Conservation (phyloP, 2,329 filamentous ascomycete genomes). For the Alternaria gaisen region DNA sequence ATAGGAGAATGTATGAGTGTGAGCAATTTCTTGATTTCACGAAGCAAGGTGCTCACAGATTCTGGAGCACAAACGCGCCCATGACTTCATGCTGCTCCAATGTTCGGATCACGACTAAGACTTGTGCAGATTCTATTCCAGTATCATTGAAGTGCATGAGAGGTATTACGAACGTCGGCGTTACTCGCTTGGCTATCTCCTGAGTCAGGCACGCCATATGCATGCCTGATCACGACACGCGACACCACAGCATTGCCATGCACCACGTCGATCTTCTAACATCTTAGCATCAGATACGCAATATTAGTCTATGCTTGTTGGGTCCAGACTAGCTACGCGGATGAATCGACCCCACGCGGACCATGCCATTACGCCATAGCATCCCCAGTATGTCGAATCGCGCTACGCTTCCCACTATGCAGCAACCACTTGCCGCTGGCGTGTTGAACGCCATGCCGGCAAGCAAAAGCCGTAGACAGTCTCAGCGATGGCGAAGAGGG, state of each 20-base stretch:
- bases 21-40: neutral
- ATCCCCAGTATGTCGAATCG: slow-evolving; percentile 14
- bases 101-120: too few relatives aligned
- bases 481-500: neutral
- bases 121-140: neutral
- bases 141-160: neutral
- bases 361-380: slow-evolving; percentile 15
- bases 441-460: slow-evolving; percentile 2
- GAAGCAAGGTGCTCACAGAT: neutral
- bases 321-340: neutral
- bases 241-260: neutral
- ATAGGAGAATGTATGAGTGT: slow-evolving; percentile 1
- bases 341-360: neutral
- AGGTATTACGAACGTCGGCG: neutral
- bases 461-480: neutral
- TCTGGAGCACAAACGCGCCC: neutral
- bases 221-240: slow-evolving; percentile 9
- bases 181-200: neutral
- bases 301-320: neutral
- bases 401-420: neutral
- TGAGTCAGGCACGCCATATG: slow-evolving; percentile 11
- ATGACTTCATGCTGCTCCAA: neutral
- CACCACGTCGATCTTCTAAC: neutral
- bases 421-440: neutral
- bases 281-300: neutral